Percentiles rank a stretch among this genome's conserved stretches.
Evolutionary conservation across 106 monocot genomes (phyloP).

Genomic region (Posidonia australis): DNA sequence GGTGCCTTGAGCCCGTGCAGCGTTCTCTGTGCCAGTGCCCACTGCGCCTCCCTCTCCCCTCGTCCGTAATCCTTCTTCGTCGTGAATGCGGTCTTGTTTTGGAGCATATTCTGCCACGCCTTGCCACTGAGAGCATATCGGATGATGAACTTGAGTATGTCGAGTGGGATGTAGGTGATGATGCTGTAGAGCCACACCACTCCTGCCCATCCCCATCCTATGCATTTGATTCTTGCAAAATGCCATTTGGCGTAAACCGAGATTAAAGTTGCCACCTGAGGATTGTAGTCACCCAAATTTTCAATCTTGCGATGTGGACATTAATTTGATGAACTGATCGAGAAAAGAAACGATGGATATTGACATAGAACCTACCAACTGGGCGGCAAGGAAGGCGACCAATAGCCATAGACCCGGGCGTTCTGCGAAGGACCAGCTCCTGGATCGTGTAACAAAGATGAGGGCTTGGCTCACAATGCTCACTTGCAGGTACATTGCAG

Average conservation of each 20-base stretch:
- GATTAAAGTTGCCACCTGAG: constrained; percentile 11
- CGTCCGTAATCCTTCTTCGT: constrained; percentile 22
- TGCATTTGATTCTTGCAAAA: constrained; percentile 8
- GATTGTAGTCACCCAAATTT: background rate
- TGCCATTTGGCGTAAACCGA: constrained; percentile 11
- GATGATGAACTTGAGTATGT: constrained; percentile 22
- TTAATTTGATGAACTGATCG: background rate
- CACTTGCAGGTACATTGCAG: constrained; percentile 24
- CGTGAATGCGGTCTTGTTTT: constrained; percentile 27
- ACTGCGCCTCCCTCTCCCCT: constrained; percentile 25
- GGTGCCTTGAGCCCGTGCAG: constrained; percentile 8
- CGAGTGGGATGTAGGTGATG: constrained; percentile 21
- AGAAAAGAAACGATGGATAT: background rate
- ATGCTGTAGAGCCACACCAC: constrained; percentile 21
- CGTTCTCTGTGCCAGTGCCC: constrained; percentile 19
- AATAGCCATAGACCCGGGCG: constrained; percentile 14
- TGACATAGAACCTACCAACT: constrained; percentile 4
- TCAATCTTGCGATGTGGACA: background rate
- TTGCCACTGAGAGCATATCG: constrained; percentile 11
- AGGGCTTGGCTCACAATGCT: constrained; percentile 27
- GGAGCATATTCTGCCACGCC: constrained; percentile 15
- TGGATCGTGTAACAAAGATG: constrained; percentile 24
- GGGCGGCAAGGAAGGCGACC: constrained; percentile 16
- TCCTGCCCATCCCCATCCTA: constrained; percentile 25
- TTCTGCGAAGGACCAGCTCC: constrained; percentile 22